Conservation (phyloP, 176 grass and related monocot species). For the Neostapfia colusana region DNA sequence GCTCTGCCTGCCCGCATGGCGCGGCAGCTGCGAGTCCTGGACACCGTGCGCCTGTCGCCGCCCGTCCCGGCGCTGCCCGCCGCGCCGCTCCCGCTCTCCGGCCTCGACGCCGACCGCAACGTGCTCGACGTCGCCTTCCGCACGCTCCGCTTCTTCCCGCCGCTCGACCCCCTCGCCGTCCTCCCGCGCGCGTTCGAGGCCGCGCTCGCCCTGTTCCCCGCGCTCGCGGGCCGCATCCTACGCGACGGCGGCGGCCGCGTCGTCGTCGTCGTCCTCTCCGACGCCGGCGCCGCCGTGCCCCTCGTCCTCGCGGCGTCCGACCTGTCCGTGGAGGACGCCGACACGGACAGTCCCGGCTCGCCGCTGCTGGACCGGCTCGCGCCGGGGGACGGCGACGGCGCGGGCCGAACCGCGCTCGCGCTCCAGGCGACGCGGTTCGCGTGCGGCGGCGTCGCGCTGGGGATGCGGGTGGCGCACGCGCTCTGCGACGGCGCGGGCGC, state of each 20-base stretch:
- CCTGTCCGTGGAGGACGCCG: constrained; percentile 16
- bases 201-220: constrained; percentile 50
- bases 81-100: constrained; percentile 43
- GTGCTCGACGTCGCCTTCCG: constrained; percentile 59
- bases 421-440: constrained; percentile 62
- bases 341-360: constrained; percentile 40
- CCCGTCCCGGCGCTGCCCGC: neutral
- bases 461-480: constrained; percentile 69
- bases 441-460: constrained; percentile 62
- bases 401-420: constrained; percentile 21
- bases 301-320: constrained; percentile 42
- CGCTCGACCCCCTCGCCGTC: constrained; percentile 27
- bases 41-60: constrained; percentile 41
- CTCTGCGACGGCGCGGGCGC: constrained; percentile 76
- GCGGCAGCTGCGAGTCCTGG: constrained; percentile 32
- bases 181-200: constrained; percentile 34
- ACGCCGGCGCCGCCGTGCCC: constrained; percentile 7
- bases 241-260: neutral
- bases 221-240: constrained; percentile 42
- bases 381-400: constrained; percentile 25
- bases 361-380: constrained; percentile 46
- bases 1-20: neutral
- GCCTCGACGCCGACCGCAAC: constrained; percentile 70
- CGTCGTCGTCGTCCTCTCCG: neutral
- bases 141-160: constrained; percentile 62